These are phyloP conservation scores for Monilinia laxa DNA, from an alignment of 2,329 filamentous ascomycete genomes.

Conservation along the genomic window DNA sequence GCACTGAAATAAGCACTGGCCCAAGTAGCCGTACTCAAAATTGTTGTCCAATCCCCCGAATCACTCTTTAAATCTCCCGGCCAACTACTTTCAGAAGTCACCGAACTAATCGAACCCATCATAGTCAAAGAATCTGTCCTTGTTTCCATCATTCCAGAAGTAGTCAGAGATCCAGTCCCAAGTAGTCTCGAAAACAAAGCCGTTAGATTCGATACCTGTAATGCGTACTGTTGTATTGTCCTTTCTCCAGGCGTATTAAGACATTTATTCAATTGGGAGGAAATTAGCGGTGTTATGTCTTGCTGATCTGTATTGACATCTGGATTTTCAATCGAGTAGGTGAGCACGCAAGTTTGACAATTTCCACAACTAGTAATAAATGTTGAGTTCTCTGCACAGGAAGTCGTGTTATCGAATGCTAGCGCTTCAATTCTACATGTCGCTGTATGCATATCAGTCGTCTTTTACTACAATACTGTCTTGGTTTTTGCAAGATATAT, in stretches of 20 bases:
- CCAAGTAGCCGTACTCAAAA: constrained; percentile 24
- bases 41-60: constrained; percentile 19
- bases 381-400: constrained; percentile 31
- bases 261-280: constrained; percentile 30
- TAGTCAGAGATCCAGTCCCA: background rate
- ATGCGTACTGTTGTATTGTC: constrained; percentile 28
- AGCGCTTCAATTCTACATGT: constrained; percentile 29
- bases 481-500: background rate
- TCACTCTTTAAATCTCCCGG: background rate
- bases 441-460: constrained; percentile 25
- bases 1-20: constrained; percentile 22
- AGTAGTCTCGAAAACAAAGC: constrained; percentile 16
- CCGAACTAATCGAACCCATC: background rate
- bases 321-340: constrained; percentile 29
- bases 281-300: constrained; percentile 18
- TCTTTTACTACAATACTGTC: background rate
- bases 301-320: constrained; percentile 16
- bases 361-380: constrained; percentile 34
- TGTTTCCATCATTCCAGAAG: constrained; percentile 3
- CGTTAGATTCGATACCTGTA: constrained; percentile 31
- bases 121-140: background rate
- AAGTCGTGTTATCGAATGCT: constrained; percentile 27
- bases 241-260: constrained; percentile 23
- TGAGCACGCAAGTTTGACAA: constrained; percentile 33
- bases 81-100: constrained; percentile 13